Evolutionary conservation across 192 early-diverging fungal genomes (phyloP).

Genomic region (Podochytrium sp.): DNA sequence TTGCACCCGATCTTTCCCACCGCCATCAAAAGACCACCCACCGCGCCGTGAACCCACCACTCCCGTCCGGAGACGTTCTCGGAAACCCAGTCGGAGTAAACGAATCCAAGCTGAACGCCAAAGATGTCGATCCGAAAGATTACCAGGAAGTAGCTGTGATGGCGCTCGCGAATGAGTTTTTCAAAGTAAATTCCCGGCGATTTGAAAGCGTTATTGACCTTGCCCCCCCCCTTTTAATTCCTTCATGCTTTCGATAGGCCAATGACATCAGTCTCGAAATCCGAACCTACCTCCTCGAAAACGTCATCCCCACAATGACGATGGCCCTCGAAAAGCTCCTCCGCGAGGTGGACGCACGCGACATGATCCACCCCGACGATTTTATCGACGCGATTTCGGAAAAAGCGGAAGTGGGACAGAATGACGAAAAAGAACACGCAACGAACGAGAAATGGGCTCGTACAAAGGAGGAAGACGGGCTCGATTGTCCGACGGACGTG

Average conservation of each 20-base stretch:
- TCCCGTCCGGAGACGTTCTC: conserved; percentile 5
- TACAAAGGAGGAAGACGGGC: conserved; percentile 7
- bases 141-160: conserved; percentile 38
- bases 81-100: conserved; percentile 24
- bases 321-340: conserved; percentile 53
- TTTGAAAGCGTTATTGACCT: neutral
- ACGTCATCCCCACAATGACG: conserved; percentile 51
- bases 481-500: neutral
- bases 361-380: conserved; percentile 18
- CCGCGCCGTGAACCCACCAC: neutral
- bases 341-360: conserved; percentile 41
- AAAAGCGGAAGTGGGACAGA: neutral
- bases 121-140: neutral
- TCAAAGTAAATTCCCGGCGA: conserved; percentile 8
- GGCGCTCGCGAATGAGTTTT: conserved; percentile 46
- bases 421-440: too few relatives aligned
- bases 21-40: neutral
- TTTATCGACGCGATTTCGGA: neutral
- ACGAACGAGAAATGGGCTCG: neutral
- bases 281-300: conserved; percentile 55
- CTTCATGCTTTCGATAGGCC: conserved; percentile 25
- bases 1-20: neutral
- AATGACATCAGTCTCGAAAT: conserved; percentile 47
- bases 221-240: neutral
- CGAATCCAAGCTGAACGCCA: conserved; percentile 1